Conservation (phyloP, 2,329 filamentous ascomycete species). For the Phialophora verrucosa region DNA sequence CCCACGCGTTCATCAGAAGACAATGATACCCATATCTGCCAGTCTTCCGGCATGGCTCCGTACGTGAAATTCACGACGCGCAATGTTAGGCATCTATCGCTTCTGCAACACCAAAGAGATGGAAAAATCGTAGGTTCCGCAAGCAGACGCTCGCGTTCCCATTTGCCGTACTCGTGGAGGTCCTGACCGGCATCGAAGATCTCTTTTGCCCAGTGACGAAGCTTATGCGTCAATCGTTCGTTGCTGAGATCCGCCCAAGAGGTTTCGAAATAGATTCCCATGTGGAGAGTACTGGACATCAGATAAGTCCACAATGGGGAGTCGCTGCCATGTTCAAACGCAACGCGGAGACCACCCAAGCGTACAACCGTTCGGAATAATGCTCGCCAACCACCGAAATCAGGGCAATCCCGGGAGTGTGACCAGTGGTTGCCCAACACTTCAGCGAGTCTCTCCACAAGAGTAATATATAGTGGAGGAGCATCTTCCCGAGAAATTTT, state of each 20-base stretch:
- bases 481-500: not conserved
- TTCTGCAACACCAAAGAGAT: not conserved
- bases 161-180: constrained; percentile 13
- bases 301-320: constrained; percentile 16
- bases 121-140: not conserved
- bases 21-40: constrained; percentile 22
- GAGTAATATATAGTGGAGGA: not conserved
- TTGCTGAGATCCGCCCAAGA: not conserved
- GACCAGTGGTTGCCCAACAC: not conserved
- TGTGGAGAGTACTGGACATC: no score
- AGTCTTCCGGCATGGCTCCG: constrained; percentile 17
- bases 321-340: constrained; percentile 4
- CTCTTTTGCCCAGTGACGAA: constrained; percentile 21
- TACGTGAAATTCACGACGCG: constrained; percentile 11
- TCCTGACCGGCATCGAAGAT: constrained; percentile 20
- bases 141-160: constrained; percentile 11
- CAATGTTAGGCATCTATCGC: not conserved
- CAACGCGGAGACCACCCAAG: constrained; percentile 5
- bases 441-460: not conserved
- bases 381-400: constrained; percentile 6
- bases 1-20: constrained; percentile 15
- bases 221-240: constrained; percentile 11
- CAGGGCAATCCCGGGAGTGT: not conserved
- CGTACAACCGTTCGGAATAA: constrained; percentile 10
- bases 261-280: no score